Conservation (phyloP, 192 early-diverging fungal genomes). For the Backusella tarrabulga region DNA sequence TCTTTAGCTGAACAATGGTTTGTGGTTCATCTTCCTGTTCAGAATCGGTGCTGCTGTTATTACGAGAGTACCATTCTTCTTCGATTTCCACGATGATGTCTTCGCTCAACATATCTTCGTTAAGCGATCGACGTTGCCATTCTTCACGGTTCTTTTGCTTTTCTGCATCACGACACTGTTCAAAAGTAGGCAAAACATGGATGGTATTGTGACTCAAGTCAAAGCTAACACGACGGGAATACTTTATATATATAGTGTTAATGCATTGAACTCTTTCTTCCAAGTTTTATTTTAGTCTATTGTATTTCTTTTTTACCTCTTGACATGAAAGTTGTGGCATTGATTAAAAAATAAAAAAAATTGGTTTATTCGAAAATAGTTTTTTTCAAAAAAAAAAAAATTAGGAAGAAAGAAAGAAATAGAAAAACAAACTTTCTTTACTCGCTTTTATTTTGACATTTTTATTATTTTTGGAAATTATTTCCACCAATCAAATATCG, state of each 20-base stretch:
- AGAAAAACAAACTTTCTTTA: background rate
- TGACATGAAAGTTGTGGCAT: conserved; percentile 3
- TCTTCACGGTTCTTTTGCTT: conserved; percentile 18
- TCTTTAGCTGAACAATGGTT: background rate
- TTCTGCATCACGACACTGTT: conserved; percentile 28
- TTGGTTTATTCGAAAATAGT: background rate
- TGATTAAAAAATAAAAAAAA: background rate
- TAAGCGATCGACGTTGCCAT: conserved; percentile 20
- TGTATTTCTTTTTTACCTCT: background rate
- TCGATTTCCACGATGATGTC: conserved; percentile 33
- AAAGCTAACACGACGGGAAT: conserved; percentile 34
- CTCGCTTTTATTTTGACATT: background rate
- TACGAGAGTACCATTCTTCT: background rate
- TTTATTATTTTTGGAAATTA: background rate
- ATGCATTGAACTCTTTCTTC: background rate
- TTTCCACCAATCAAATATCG: background rate
- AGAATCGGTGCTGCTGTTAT: background rate
- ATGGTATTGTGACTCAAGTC: conserved; percentile 39
- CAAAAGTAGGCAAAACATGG: conserved; percentile 33
- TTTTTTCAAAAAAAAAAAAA: background rate
- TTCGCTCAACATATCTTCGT: conserved; percentile 29
- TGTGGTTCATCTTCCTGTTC: background rate
- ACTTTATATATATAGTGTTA: background rate
- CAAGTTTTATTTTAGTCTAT: background rate
- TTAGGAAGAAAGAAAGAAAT: background rate